phyloP scores from a whole-genome alignment of 1,139 yeast species.

The Trichomonascaceae sp. region DNA sequence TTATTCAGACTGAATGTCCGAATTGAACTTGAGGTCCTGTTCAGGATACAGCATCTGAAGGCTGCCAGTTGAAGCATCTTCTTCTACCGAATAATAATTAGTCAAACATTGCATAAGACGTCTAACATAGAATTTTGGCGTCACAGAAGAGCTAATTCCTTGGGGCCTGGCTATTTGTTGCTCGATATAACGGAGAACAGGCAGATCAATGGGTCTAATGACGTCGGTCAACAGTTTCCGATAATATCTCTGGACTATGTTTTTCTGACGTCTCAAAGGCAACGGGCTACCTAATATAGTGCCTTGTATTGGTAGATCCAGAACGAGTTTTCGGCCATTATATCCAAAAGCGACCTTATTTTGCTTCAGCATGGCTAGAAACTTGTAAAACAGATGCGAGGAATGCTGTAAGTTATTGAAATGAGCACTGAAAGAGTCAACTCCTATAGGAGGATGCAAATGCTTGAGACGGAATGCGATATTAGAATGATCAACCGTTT shows the following conservation, averaged over 20 bases:
- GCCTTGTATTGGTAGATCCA: constrained; percentile 15
- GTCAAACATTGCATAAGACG: constrained; percentile 15
- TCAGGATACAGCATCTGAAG: constrained; percentile 4
- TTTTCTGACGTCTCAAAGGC: constrained; percentile 19
- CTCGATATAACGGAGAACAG: constrained; percentile 17
- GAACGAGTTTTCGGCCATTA: constrained; percentile 19
- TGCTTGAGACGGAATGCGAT: constrained; percentile 14
- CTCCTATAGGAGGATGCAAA: constrained; percentile 15
- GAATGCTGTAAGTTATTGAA: constrained; percentile 1
- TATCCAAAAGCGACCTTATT: constrained; percentile 13
- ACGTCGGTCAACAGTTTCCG: constrained; percentile 12
- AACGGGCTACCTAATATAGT: constrained; percentile 20
- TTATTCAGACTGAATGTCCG: constrained; percentile 12
- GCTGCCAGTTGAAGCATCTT: constrained; percentile 4
- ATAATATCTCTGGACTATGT: constrained; percentile 16
- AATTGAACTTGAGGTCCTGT: background rate
- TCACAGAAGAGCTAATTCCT: constrained; percentile 5
- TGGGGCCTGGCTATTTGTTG: constrained; percentile 9
- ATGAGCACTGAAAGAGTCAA: constrained; percentile 11
- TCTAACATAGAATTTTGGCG: constrained; percentile 16
- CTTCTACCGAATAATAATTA: constrained; percentile 13
- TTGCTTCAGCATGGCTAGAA: constrained; percentile 14
- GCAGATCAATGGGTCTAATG: constrained; percentile 19
- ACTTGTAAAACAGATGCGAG: constrained; percentile 15
- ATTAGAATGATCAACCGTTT: constrained; percentile 2